Conservation (phyloP, 345 rosid species). For the Noccaea bulbosa region DNA sequence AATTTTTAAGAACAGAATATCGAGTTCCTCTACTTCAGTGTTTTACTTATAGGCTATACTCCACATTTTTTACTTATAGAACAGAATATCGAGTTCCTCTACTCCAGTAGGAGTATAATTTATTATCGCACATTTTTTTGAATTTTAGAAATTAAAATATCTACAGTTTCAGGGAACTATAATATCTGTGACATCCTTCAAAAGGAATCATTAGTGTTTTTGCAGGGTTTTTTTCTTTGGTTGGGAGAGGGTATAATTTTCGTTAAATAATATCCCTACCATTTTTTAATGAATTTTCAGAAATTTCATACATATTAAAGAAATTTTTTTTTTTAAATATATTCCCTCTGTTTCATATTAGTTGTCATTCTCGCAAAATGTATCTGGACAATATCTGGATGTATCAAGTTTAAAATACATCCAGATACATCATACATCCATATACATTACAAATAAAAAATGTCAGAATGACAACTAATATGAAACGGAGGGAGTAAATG, state of each 20-base stretch:
- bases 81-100: neutral
- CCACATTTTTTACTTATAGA: no score
- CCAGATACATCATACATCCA: no score
- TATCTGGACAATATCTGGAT: no score
- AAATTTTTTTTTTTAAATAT: no score
- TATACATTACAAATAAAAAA: no score
- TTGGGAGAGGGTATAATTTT: neutral
- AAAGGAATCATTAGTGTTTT: neutral
- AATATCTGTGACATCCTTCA: neutral
- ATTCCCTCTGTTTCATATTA: no score
- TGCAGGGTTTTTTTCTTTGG: neutral
- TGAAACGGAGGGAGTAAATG: no score
- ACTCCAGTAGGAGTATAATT: neutral
- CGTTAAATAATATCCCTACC: constrained; percentile 6
- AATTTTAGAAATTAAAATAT: neutral
- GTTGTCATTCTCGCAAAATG: no score
- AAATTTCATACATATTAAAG: no score
- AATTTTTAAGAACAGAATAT: neutral
- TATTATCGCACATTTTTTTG: neutral
- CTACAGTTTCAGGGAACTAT: neutral
- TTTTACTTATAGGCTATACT: neutral
- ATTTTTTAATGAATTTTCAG: no score
- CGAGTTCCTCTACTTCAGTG: neutral
- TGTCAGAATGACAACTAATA: no score
- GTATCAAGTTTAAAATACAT: no score